Evolutionary conservation across 495 filamentous ascomycete genomes (phyloP).

Genomic region (Talaromyces wortmannii): DNA sequence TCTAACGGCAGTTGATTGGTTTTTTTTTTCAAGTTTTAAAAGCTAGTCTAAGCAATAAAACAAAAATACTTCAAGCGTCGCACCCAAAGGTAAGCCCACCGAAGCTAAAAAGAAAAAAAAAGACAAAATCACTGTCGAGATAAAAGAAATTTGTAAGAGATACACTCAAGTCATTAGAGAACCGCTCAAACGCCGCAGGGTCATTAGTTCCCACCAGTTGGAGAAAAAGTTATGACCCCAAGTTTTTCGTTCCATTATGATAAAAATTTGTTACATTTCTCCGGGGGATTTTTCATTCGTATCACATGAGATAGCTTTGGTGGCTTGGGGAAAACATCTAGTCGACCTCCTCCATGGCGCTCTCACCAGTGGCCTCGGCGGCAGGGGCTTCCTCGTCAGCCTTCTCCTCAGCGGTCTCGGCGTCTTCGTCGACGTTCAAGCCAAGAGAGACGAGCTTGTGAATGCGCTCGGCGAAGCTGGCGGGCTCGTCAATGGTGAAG

Average conservation of each 20-base stretch:
- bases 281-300: neutral
- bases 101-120: no score
- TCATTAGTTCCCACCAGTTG: neutral
- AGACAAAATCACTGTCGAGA: no score
- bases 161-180: neutral
- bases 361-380: slow-evolving; percentile 51
- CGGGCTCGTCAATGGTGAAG: slow-evolving; percentile 98
- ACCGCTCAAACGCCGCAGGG: neutral
- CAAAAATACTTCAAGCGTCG: no score
- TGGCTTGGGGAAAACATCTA: slow-evolving; percentile 23
- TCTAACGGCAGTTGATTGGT: no score
- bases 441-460: slow-evolving; percentile 97
- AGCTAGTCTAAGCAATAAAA: no score
- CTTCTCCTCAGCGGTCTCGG: slow-evolving; percentile 61
- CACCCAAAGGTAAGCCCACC: no score
- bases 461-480: slow-evolving; percentile 95
- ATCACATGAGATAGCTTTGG: slow-evolving; percentile 3
- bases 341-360: slow-evolving; percentile 70
- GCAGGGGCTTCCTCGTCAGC: slow-evolving; percentile 55
- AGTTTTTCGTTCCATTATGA: neutral
- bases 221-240: neutral
- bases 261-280: slow-evolving; percentile 1
- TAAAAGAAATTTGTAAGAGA: neutral
- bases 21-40: no score
- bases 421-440: slow-evolving; percentile 91